Conservation (phyloP, 23 red algal genomes). For the Pyropia haitanensis region DNA sequence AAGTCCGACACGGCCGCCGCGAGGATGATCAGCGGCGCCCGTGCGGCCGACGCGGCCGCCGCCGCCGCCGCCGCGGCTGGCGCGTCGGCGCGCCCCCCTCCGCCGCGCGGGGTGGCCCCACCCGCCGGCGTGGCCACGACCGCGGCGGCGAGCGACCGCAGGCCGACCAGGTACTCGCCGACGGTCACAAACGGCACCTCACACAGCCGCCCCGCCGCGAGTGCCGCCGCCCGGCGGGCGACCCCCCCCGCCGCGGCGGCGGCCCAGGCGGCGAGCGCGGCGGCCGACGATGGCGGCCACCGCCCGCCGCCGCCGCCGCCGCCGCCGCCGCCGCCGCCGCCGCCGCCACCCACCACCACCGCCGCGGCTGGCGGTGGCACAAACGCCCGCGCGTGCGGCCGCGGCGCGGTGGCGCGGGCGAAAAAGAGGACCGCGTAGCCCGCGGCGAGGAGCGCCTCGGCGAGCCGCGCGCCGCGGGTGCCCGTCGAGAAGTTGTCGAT, state of each 20-base stretch:
- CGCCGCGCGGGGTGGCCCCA: not conserved
- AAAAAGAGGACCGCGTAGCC: conserved; percentile 70
- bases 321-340: conserved; percentile 1
- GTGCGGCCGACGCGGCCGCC: not conserved
- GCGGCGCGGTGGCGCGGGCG: conserved; percentile 25
- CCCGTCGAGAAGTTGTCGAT: conserved; percentile 94
- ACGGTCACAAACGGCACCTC: conserved; percentile 56
- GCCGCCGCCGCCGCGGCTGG: not conserved
- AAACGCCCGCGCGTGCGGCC: conserved; percentile 24
- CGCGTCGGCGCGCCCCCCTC: too few relatives aligned
- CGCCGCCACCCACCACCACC: conserved; percentile 1
- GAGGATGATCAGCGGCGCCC: conserved; percentile 50
- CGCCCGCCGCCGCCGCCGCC: conserved; percentile 2
- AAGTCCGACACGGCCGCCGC: conserved; percentile 94
- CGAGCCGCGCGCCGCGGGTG: conserved; percentile 49
- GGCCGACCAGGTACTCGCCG: conserved; percentile 50
- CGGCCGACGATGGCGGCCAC: not conserved
- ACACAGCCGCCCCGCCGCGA: conserved; percentile 12
- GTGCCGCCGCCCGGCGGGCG: not conserved
- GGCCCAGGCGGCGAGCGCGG: not conserved
- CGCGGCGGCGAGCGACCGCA: conserved; percentile 27
- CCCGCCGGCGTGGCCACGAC: not conserved
- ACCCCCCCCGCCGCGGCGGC: not conserved
- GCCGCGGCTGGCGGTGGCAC: not conserved
- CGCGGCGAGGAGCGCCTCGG: conserved; percentile 50